phyloP scores from a whole-genome alignment of 768 basidiomycete genomes.

The Crucibulum laeve region DNA sequence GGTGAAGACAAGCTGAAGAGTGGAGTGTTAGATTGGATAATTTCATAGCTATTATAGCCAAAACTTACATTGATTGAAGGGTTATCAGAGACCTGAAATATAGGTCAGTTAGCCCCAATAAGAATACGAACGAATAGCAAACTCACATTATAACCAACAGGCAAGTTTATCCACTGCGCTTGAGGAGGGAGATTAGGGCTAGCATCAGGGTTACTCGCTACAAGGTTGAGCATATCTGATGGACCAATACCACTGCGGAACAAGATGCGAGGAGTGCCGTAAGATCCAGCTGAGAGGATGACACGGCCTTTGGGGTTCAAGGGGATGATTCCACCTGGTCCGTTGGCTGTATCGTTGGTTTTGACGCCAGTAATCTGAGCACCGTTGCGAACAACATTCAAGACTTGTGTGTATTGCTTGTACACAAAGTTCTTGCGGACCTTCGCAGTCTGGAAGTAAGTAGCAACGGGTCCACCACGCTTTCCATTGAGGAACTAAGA shows the following conservation, averaged over 20 bases:
- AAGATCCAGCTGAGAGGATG: conserved; percentile 54
- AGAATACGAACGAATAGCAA: not conserved
- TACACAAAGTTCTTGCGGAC: conserved; percentile 48
- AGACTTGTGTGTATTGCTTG: conserved; percentile 43
- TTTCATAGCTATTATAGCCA: not conserved
- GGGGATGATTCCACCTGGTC: conserved; percentile 50
- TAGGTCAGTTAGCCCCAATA: not conserved
- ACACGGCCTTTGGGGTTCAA: conserved; percentile 55
- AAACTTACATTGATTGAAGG: conserved; percentile 54
- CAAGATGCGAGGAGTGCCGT: conserved; percentile 51
- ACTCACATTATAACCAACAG: conserved; percentile 48
- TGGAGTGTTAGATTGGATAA: not conserved
- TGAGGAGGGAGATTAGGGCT: conserved; percentile 43
- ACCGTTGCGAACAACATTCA: conserved; percentile 53
- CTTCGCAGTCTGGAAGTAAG: conserved; percentile 55
- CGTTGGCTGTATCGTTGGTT: conserved; percentile 55
- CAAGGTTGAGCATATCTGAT: conserved; percentile 48
- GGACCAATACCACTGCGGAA: conserved; percentile 64
- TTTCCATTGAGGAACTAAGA: conserved; percentile 38
- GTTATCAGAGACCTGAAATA: conserved; percentile 46
- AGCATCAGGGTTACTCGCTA: conserved; percentile 40
- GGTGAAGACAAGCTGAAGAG: conserved; percentile 51
- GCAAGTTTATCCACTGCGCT: conserved; percentile 51
- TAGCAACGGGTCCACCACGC: conserved; percentile 53
- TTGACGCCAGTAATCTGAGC: conserved; percentile 52